Conservation (phyloP, 768 basidiomycete species). For the Auricularia sp. region DNA sequence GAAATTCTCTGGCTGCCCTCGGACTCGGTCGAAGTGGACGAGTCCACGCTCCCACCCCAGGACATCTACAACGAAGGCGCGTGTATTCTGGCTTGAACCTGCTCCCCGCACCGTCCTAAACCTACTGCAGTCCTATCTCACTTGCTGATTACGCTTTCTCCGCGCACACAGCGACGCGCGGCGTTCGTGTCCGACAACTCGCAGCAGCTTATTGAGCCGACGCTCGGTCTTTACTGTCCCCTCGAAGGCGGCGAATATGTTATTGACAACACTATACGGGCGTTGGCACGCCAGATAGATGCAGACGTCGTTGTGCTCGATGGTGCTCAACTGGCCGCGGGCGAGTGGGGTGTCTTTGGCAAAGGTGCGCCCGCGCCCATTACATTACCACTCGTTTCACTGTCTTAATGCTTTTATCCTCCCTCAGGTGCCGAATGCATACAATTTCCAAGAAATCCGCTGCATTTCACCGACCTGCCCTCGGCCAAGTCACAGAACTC, state of each 20-base stretch:
- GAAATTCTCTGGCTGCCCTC: neutral
- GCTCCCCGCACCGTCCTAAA: neutral
- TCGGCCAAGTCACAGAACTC: slow-evolving; percentile 14
- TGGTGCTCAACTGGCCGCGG: slow-evolving; percentile 72
- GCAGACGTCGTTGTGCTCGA: slow-evolving; percentile 83
- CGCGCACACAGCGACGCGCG: slow-evolving; percentile 70
- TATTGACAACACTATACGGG: slow-evolving; percentile 67
- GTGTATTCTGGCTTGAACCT: neutral
- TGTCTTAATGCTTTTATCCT: slow-evolving; percentile 1
- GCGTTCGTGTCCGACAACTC: slow-evolving; percentile 45
- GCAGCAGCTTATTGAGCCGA: slow-evolving; percentile 55
- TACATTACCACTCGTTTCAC: neutral
- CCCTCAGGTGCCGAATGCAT: slow-evolving; percentile 55
- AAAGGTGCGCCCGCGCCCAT: slow-evolving; percentile 37
- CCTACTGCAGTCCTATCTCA: slow-evolving; percentile 45
- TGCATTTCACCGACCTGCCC: slow-evolving; percentile 47
- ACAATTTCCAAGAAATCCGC: slow-evolving; percentile 61
- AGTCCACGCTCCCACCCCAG: neutral
- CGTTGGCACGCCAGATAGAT: slow-evolving; percentile 60
- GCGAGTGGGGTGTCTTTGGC: slow-evolving; percentile 81
- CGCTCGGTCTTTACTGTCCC: slow-evolving; percentile 78
- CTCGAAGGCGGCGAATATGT: slow-evolving; percentile 82
- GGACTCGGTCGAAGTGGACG: neutral
- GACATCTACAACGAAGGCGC: slow-evolving; percentile 1
- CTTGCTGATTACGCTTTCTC: slow-evolving; percentile 66